phyloP scores from a whole-genome alignment of 139 green algal species.

The Coelastrella sp. region DNA sequence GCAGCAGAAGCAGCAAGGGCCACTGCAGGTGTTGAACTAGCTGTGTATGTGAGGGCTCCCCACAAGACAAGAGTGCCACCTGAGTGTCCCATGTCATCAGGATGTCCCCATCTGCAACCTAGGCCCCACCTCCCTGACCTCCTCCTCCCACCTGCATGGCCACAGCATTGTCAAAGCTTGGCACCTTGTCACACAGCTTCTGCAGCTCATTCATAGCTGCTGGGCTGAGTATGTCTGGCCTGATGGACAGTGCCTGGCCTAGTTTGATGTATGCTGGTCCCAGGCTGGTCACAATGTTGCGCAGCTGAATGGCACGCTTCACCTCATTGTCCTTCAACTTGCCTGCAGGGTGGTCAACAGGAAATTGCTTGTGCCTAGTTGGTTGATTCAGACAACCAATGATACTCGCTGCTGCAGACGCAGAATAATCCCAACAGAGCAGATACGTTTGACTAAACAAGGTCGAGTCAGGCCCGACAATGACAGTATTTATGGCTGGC shows the following conservation, averaged over 20 bases:
- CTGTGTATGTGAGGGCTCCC: no score
- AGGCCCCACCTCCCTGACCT: no score
- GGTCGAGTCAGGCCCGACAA: no score
- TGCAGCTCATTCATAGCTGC: conserved; percentile 98
- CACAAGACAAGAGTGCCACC: no score
- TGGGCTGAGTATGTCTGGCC: conserved; percentile 95
- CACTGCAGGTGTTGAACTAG: no score
- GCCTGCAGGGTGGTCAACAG: not conserved
- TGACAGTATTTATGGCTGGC: no score
- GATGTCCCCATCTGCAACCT: no score
- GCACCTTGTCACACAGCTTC: conserved; percentile 99
- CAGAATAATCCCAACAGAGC: no score
- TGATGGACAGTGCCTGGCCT: conserved; percentile 95
- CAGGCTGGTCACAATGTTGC: conserved; percentile 95
- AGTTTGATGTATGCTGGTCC: conserved; percentile 99
- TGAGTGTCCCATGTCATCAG: no score
- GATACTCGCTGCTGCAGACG: no score
- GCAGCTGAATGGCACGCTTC: conserved; percentile 88
- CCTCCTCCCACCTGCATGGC: conserved; percentile 59
- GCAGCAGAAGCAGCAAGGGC: not conserved
- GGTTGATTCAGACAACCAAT: not conserved
- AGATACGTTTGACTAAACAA: no score
- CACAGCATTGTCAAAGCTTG: conserved; percentile 79
- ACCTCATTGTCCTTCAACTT: conserved; percentile 66
- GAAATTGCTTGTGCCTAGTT: not conserved